These are phyloP conservation scores for Oryza glaberrima DNA, from an alignment of 176 grass and related monocot genomes.

Conservation along the genomic window DNA sequence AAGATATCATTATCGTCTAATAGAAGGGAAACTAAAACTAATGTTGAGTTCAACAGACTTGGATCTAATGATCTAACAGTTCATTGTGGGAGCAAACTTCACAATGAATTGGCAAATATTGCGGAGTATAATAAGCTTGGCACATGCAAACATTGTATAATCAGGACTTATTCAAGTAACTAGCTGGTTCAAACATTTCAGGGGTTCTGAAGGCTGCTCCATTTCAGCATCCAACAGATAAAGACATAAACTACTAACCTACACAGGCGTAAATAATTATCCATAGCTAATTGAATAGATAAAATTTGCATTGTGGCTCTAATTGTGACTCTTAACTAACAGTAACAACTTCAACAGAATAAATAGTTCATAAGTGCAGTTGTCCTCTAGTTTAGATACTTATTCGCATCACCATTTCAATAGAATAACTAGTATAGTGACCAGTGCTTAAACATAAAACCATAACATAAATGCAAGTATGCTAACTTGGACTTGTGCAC, in stretches of 20 bases:
- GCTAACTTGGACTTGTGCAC: background rate
- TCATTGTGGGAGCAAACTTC: slow-evolving; percentile 11
- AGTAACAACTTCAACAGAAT: background rate
- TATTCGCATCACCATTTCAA: background rate
- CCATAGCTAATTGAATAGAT: background rate
- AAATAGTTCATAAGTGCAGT: too few relatives aligned
- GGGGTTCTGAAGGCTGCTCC: background rate
- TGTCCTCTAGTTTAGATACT: too few relatives aligned
- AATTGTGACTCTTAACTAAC: background rate
- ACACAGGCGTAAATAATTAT: background rate
- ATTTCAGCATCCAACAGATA: slow-evolving; percentile 21
- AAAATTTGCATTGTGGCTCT: background rate
- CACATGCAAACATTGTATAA: slow-evolving; percentile 12
- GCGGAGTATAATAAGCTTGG: background rate
- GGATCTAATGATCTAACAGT: slow-evolving; percentile 14
- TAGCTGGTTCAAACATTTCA: background rate
- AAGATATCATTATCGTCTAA: slow-evolving; percentile 25
- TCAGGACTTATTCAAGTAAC: background rate
- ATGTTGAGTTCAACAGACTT: background rate
- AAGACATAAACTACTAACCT: slow-evolving; percentile 25
- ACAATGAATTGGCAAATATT: background rate
- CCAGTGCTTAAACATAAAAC: background rate
- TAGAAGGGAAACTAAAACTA: slow-evolving; percentile 2
- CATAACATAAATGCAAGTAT: background rate
- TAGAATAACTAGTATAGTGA: background rate